These are phyloP conservation scores for Aureobasidium musti DNA, from an alignment of 2,329 filamentous ascomycete genomes.

Conservation along the genomic window DNA sequence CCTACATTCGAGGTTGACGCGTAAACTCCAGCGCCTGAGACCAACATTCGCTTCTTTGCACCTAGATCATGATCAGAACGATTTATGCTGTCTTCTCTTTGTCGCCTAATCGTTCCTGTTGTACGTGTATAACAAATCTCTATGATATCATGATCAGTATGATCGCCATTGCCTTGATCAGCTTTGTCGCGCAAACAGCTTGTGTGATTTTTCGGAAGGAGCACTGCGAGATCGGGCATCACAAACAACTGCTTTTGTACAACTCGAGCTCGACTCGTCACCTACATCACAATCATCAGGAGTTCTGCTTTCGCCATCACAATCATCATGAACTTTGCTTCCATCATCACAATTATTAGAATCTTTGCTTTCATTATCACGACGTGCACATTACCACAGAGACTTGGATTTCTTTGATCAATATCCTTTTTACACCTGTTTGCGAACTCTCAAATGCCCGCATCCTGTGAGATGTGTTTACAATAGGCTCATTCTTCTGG, in stretches of 20 bases:
- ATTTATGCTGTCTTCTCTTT: background rate
- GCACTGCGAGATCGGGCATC: background rate
- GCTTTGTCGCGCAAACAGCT: background rate
- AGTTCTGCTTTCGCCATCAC: background rate
- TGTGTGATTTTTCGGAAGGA: background rate
- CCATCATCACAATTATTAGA: background rate
- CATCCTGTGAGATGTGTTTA: background rate
- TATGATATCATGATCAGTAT: background rate
- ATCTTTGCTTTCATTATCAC: no score
- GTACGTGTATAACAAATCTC: no score
- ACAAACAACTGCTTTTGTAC: background rate
- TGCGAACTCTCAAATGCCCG: background rate
- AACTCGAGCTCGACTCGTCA: no score
- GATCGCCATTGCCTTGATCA: background rate
- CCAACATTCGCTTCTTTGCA: background rate
- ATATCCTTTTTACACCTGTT: background rate
- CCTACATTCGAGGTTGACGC: no score
- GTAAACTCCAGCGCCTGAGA: no score
- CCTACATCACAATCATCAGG: background rate
- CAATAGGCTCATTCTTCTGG: background rate
- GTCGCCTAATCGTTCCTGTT: background rate
- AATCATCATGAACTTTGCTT: background rate
- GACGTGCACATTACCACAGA: background rate
- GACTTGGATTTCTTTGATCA: background rate
- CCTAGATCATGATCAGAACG: background rate